A percentile compares a stretch with the other conserved stretches of the same genome.
Conservation (phyloP, 2,329 filamentous ascomycete genomes). For the Diaporthe sp. region DNA sequence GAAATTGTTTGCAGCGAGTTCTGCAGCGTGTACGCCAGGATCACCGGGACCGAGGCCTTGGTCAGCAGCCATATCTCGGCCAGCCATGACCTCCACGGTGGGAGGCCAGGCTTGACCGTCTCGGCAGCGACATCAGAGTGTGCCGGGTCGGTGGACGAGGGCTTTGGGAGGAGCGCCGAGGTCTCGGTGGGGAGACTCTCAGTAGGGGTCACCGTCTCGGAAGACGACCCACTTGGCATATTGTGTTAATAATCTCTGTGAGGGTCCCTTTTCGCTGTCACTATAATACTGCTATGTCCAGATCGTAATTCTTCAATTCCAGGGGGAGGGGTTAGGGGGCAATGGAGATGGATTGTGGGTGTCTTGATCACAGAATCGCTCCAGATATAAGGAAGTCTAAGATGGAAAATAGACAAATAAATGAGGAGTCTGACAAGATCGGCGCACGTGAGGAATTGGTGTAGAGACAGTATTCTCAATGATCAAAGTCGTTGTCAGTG, state of each 20-base stretch:
- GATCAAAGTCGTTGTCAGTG: constrained; percentile 20
- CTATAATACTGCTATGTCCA: background rate
- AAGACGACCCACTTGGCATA: constrained; percentile 40
- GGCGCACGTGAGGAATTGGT: background rate
- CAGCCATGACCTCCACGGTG: constrained; percentile 58
- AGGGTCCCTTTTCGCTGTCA: background rate
- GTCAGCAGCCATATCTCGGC: constrained; percentile 77
- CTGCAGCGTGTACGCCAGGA: constrained; percentile 87
- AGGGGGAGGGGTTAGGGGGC: background rate
- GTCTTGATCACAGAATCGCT: background rate
- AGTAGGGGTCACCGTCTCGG: constrained; percentile 34
- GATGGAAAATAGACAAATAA: background rate
- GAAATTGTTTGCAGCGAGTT: constrained; percentile 88
- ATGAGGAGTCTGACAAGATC: background rate
- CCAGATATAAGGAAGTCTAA: background rate
- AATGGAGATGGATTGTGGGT: too few relatives aligned
- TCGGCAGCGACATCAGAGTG: constrained; percentile 21
- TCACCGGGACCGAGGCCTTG: constrained; percentile 80
- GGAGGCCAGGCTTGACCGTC: constrained; percentile 18
- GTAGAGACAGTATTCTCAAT: background rate
- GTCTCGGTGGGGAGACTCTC: constrained; percentile 39
- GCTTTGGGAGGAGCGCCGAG: constrained; percentile 42
- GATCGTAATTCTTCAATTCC: background rate
- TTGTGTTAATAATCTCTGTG: background rate
- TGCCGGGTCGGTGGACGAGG: constrained; percentile 21